phyloP scores from a whole-genome alignment of 495 filamentous ascomycete genomes.

The Hypomontagnella submonticulosa region DNA sequence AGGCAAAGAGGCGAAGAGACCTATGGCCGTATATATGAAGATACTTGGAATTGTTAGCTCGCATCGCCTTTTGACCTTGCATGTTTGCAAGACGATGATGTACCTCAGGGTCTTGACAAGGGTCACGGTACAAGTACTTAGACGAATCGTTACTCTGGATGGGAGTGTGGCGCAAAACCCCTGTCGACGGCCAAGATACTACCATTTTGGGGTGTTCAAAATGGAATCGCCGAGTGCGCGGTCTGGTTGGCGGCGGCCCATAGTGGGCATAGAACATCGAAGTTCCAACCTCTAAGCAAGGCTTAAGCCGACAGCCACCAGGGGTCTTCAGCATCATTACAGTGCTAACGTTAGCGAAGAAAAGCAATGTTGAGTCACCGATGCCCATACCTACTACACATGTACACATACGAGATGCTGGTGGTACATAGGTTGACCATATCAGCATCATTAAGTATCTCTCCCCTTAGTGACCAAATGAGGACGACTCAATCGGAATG shows the following conservation, averaged over 20 bases:
- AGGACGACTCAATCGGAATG: slow-evolving; percentile 4
- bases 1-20: slow-evolving; percentile 31
- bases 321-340: slow-evolving; percentile 16
- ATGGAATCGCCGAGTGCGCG: slow-evolving; percentile 44
- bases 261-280: slow-evolving; percentile 29
- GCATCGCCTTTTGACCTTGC: slow-evolving; percentile 36
- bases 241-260: slow-evolving; percentile 39
- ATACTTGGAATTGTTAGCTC: slow-evolving; percentile 46
- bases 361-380: slow-evolving; percentile 35
- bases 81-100: slow-evolving; percentile 36
- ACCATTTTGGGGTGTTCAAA: slow-evolving; percentile 37
- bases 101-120: slow-evolving; percentile 39
- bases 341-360: slow-evolving; percentile 30
- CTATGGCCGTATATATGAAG: slow-evolving; percentile 47
- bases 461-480: neutral
- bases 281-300: slow-evolving; percentile 24
- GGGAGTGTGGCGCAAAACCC: slow-evolving; percentile 42
- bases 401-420: slow-evolving; percentile 15
- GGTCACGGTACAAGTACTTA: slow-evolving; percentile 42
- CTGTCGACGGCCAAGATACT: slow-evolving; percentile 41
- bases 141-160: slow-evolving; percentile 28
- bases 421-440: slow-evolving; percentile 18
- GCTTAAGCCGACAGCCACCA: slow-evolving; percentile 31
- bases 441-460: slow-evolving; percentile 1
- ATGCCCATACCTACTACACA: slow-evolving; percentile 17